Conservation (phyloP, 129 eudicot genomes). For the Ambrosia artemisiifolia region DNA sequence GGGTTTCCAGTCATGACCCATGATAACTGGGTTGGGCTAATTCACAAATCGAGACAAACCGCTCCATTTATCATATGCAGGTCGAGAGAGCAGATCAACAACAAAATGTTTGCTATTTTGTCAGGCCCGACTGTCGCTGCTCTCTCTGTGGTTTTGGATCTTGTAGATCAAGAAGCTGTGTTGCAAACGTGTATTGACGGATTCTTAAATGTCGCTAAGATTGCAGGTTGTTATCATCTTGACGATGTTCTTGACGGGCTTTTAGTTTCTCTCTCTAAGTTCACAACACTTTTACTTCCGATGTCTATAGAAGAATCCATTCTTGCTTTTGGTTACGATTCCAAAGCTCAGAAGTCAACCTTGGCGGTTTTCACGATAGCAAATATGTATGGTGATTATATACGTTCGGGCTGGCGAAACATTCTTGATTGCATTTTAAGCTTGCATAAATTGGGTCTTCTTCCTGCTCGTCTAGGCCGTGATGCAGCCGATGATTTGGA, state of each 20-base stretch:
- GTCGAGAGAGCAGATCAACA: conserved; percentile 49
- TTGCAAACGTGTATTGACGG: conserved; percentile 68
- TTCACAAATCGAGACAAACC: conserved; percentile 54
- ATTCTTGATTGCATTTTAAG: conserved; percentile 71
- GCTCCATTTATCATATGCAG: conserved; percentile 53
- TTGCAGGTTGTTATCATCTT: conserved; percentile 65
- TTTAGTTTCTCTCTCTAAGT: conserved; percentile 72
- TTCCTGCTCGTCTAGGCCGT: conserved; percentile 61
- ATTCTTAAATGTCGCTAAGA: conserved; percentile 58
- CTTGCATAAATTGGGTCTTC: conserved; percentile 72
- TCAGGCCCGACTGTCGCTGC: conserved; percentile 90
- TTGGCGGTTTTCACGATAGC: conserved; percentile 69
- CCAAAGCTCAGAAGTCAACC: conserved; percentile 68
- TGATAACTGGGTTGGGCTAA: conserved; percentile 73
- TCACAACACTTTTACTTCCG: conserved; percentile 59
- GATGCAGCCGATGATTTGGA: conserved; percentile 70
- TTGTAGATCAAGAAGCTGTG: conserved; percentile 70
- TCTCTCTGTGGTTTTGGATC: conserved; percentile 71
- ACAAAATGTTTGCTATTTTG: conserved; percentile 66
- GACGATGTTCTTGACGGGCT: conserved; percentile 66
- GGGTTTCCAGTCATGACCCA: conserved; percentile 45
- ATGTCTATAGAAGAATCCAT: conserved; percentile 54
- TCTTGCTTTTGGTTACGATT: conserved; percentile 58
- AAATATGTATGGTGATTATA: conserved; percentile 60
- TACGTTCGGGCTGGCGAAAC: conserved; percentile 82